Base-by-base conservation (phyloP, 202 grass and related monocot genomes). In the Cymbopogon flexuosus region DNA sequence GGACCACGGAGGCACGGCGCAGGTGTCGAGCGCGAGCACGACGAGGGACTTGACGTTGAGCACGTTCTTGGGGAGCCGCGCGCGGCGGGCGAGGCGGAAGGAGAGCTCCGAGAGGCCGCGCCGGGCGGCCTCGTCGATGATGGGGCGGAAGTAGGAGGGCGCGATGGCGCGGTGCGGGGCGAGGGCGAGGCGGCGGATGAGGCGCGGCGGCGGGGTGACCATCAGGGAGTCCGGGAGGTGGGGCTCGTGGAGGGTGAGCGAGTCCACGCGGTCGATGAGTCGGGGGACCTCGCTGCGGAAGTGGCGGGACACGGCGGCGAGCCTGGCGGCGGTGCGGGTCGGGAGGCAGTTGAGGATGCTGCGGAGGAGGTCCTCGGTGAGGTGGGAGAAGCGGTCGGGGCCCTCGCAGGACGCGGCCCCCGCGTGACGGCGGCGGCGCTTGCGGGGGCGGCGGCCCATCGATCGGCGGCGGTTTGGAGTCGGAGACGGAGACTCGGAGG, bases 301-400 rank as follows among this genome's bases (percentile, higher is more conserved):
- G 71, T 81, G 84, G 80, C 64, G 84, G 76, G 84, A 54, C 60
- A 71, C 63, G 84, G 19, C 31, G 71, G 65, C 79, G 65, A 87
- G 68, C 74, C 42, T 31, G 30, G 77, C 72, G 80, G 87, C 76
- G n/a, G 13, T 36, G 80, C 60, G 59, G 68, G 80, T 84, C 5
- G 84, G 34, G 65, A 89, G 76, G 22, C 62, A 58, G 56, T 19
- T 42, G 83, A 80, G 9, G 68, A 92, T 81, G 75, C 5, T 6
- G 49, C 83, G 65, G 36, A 92, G 71, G 39, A 92, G 30, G 29
- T 85, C 87, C 52, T 84, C 83, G 23, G 52, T 40, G 31, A 92
- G 76, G 70, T 8, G 19, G 58, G 83, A 87, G 59, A 92, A 79
- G 56, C 8, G 30, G 40, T 92, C 90, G 31, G 39, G 57, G 13